A percentile compares a stretch with the other conserved stretches of the same genome.
Conservation (phyloP, 1,139 yeast genomes). For the Scheffersomyces titani region DNA sequence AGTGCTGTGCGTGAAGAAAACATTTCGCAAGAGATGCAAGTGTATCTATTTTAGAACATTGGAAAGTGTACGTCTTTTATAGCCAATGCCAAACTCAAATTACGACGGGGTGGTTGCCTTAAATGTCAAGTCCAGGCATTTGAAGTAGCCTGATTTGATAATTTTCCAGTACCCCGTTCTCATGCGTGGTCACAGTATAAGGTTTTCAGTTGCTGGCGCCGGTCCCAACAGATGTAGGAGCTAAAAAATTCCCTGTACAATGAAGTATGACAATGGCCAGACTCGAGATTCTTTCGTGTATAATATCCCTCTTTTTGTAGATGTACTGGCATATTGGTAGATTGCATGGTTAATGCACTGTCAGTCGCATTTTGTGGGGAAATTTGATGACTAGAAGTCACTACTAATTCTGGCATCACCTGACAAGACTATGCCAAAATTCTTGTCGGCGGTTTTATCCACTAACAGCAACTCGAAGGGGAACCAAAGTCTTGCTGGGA, state of each 20-base stretch:
- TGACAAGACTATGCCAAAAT: neutral
- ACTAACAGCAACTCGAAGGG: no score
- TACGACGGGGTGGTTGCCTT: neutral
- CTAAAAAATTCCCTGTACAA: neutral
- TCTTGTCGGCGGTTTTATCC: no score
- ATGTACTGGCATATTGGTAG: neutral
- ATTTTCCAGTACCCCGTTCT: neutral
- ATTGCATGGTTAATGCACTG: neutral
- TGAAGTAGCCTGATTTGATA: neutral
- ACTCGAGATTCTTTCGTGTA: neutral
- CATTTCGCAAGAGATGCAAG: neutral
- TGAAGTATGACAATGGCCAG: neutral
- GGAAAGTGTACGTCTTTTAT: neutral
- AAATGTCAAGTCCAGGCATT: neutral
- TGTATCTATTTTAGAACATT: neutral
- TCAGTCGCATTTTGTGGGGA: neutral
- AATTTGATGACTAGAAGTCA: neutral
- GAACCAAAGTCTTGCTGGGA: no score
- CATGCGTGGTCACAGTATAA: neutral
- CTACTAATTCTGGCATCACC: neutral
- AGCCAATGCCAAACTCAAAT: neutral
- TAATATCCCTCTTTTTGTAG: neutral
- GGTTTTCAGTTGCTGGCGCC: neutral
- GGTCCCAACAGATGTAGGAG: neutral
- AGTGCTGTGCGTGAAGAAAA: neutral